Conservation (phyloP, 2,329 filamentous ascomycete species). For the Nakataea oryzae region DNA sequence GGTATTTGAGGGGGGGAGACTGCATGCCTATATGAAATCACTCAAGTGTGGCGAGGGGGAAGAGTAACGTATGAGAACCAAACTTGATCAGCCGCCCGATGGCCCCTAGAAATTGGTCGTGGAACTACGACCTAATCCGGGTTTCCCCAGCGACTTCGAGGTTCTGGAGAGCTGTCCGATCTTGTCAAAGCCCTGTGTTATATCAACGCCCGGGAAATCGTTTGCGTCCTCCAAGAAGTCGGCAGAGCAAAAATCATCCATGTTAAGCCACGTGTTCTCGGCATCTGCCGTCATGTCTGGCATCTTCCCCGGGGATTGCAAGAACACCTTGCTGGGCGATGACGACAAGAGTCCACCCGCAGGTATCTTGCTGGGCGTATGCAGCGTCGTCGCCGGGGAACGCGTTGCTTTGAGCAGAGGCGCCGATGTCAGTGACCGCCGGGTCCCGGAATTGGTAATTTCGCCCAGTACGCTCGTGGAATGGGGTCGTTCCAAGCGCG, state of each 20-base stretch:
- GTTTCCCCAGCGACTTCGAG: constrained; percentile 15
- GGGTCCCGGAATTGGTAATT: constrained; percentile 41
- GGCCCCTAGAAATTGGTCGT: constrained; percentile 22
- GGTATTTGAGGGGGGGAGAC: too few relatives aligned
- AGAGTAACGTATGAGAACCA: not conserved
- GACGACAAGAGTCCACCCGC: constrained; percentile 27
- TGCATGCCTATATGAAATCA: too few relatives aligned
- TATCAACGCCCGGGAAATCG: constrained; percentile 54
- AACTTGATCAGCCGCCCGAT: too few relatives aligned
- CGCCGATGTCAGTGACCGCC: constrained; percentile 38
- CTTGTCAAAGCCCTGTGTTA: constrained; percentile 66
- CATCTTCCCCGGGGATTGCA: constrained; percentile 26
- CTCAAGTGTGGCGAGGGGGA: not conserved
- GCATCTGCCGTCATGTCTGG: constrained; percentile 23
- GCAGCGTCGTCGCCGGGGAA: constrained; percentile 28
- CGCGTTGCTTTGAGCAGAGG: constrained; percentile 37
- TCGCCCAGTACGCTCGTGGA: constrained; percentile 53
- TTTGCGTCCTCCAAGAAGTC: constrained; percentile 50
- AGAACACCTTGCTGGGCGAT: constrained; percentile 43
- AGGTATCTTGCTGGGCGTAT: constrained; percentile 42
- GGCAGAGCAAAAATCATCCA: constrained; percentile 41
- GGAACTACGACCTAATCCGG: constrained; percentile 25
- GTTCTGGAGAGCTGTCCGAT: constrained; percentile 37
- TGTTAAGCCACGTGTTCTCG: constrained; percentile 29
- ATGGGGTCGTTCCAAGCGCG: constrained; percentile 51